Conservation (phyloP, 208 protist genomes). For the Acanthamoeba triangularis region DNA sequence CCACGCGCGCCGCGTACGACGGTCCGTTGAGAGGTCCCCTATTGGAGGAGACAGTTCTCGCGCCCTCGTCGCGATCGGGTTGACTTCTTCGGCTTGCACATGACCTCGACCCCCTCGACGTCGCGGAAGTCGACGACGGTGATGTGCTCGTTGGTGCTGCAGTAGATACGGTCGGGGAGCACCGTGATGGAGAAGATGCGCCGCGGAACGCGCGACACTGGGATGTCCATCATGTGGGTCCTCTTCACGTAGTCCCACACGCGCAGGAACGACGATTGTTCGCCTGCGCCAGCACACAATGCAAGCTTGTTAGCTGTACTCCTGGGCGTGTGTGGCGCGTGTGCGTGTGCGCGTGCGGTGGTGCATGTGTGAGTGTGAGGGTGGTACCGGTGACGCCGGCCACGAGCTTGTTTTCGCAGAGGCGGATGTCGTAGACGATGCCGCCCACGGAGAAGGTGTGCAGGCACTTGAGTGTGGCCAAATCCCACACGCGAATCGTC, state of each 20-base stretch:
- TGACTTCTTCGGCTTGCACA: conserved; percentile 14
- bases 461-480: conserved; percentile 46
- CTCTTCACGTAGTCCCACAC: conserved; percentile 31
- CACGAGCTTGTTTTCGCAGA: conserved; percentile 60
- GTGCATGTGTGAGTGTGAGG: too few species aligned
- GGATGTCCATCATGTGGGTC: conserved; percentile 17
- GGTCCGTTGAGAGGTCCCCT: not conserved
- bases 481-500: conserved; percentile 39
- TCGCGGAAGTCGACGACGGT: conserved; percentile 59
- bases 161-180: conserved; percentile 24
- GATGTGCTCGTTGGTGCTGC: conserved; percentile 41
- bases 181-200: conserved; percentile 58
- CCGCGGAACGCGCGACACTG: not conserved
- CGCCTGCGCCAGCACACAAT: not conserved
- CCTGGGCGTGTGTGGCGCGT: not conserved
- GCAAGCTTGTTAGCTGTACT: too few species aligned
- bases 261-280: not conserved
- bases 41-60: conserved; percentile 28
- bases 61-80: not conserved
- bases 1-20: not conserved
- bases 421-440: conserved; percentile 56
- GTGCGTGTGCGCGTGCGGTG: not conserved
- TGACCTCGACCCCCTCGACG: not conserved
- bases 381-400: conserved; percentile 62
- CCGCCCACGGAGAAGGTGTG: conserved; percentile 10